Evolutionary conservation across 768 basidiomycete genomes (phyloP).

Genomic region (Podaxis sp.): DNA sequence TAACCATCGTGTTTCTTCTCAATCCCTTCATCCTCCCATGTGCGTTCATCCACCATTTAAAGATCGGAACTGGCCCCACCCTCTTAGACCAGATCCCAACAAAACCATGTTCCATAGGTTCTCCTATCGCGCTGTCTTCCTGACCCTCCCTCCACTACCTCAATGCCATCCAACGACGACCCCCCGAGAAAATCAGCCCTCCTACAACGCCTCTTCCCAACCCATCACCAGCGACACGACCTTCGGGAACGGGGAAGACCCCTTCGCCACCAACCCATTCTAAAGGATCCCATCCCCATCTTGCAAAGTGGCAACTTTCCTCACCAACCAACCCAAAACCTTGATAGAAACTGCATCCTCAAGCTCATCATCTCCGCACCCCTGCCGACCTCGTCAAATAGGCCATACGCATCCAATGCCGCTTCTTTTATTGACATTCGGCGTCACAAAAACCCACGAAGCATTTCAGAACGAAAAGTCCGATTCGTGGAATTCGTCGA

Average conservation of each 20-base stretch:
- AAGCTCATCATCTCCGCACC: constrained; percentile 13
- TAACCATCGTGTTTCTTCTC: background rate
- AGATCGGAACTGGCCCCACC: background rate
- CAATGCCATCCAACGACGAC: background rate
- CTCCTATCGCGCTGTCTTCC: background rate
- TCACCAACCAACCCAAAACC: background rate
- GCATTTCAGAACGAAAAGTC: background rate
- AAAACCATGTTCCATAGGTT: background rate
- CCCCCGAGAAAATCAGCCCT: constrained; percentile 1
- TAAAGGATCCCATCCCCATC: constrained; percentile 7
- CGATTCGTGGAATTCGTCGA: constrained; percentile 6
- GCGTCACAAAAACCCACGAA: background rate
- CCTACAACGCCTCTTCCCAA: background rate
- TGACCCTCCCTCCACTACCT: background rate
- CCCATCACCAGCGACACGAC: background rate
- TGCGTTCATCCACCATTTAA: background rate
- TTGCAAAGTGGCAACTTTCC: background rate
- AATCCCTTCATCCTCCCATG: background rate
- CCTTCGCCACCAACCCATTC: constrained; percentile 2
- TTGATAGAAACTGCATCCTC: constrained; percentile 4
- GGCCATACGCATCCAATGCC: background rate
- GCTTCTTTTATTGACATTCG: constrained; percentile 5
- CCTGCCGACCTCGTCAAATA: background rate
- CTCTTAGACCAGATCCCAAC: background rate
- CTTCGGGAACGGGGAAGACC: constrained; percentile 5